Evolutionary conservation across 495 filamentous ascomycete species (phyloP), one percentile per base, ranked within the genome.

Genomic region (Penicillium malachiteum): DNA sequence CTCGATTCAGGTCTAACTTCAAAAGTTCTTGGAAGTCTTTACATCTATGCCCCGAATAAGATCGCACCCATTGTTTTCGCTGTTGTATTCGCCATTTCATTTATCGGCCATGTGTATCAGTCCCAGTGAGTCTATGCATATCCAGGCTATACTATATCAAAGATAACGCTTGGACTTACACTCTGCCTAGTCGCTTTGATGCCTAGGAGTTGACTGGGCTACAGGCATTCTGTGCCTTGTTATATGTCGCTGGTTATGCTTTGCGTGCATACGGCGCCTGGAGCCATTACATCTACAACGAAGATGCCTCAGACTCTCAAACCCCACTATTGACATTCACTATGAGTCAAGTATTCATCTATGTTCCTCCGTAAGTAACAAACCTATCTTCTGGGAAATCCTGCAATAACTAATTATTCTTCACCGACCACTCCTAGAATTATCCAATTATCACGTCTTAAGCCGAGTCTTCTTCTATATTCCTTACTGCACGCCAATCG

Each of bases 371-470:
- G 79, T 85, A 69, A 62, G n/a, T n/a, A n/a, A n/a, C n/a, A n/a
- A n/a, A 17, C 5, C 33, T 31, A 38, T 30, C 50, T 18, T 42
- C 33, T 11, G 9, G 8, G 14, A 38, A 30, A 9, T 40, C 18
- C n/a, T n/a, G n/a, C n/a, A n/a, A n/a, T n/a, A n/a, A n/a, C n/a
- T n/a, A n/a, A n/a, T n/a, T n/a, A n/a, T n/a, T n/a, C n/a, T n/a
- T 37, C 16, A 26, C 41, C 84, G 82, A 12, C 86, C 86, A 7
- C 63, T 88, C 44, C 84, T 84, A 53, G 84, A 86, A 55, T 78
- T 86, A 0, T 74, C 79, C 32, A 87, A 91, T 62, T 91, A 91
- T 69, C 74, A 85, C 59, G 73, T 86, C 49, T 82, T 90, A 38
- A 86, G 84, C 35, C 83, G 86, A 3, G 74, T 84, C 48, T 73